phyloP scores from a whole-genome alignment of 768 basidiomycete species.

The Hirschioporus abietinus region DNA sequence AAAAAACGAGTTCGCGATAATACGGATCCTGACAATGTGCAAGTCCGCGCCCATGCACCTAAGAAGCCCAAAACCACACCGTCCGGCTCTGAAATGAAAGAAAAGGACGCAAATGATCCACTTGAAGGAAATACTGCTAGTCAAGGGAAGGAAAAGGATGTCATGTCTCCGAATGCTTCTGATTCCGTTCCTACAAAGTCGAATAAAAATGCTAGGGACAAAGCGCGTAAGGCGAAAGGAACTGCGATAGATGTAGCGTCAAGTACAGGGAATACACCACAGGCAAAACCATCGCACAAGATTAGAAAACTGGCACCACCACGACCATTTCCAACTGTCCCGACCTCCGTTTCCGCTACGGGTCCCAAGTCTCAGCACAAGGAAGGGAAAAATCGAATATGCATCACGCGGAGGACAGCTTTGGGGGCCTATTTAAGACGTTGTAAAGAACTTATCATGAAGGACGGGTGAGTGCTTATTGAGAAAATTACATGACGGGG shows the following conservation, averaged over 20 bases:
- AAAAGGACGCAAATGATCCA: not conserved
- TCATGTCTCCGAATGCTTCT: not conserved
- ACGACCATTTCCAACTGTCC: slow-evolving; percentile 72
- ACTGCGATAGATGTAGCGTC: not conserved
- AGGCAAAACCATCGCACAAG: slow-evolving; percentile 19
- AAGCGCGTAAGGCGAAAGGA: not conserved
- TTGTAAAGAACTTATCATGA: slow-evolving; percentile 66
- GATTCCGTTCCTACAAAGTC: not conserved
- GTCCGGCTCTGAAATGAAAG: not conserved
- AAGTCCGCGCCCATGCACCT: not conserved
- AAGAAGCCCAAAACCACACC: not conserved
- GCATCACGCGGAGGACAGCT: slow-evolving; percentile 70
- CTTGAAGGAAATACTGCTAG: not conserved
- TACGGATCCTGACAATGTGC: not conserved
- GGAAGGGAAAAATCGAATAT: slow-evolving; percentile 79
- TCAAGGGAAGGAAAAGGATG: not conserved
- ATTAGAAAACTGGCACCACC: slow-evolving; percentile 68
- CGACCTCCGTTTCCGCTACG: slow-evolving; percentile 69
- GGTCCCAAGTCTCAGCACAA: slow-evolving; percentile 74
- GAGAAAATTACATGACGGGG: not conserved
- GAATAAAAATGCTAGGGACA: not conserved
- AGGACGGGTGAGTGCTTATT: slow-evolving; percentile 53
- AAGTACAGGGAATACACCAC: not conserved
- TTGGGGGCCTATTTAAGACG: slow-evolving; percentile 70
- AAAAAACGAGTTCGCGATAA: not conserved